These are phyloP conservation scores for Striga hermonthica DNA, from an alignment of 305 asterid genomes.

Conservation along the genomic window DNA sequence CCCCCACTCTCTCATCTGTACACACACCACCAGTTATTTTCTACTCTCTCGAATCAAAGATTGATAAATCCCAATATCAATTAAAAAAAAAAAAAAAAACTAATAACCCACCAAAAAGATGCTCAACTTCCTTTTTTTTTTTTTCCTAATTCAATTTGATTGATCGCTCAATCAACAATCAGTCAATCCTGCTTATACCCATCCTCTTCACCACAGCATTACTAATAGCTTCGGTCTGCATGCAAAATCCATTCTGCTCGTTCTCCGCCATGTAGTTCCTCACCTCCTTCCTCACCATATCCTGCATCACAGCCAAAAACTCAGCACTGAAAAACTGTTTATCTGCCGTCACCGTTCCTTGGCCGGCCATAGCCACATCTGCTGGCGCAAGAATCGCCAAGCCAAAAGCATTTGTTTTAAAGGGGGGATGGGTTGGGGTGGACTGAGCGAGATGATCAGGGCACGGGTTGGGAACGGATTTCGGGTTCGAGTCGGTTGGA, in stretches of 20 bases:
- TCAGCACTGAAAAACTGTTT: constrained; percentile 54
- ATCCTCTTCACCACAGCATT: constrained; percentile 51
- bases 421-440: constrained; percentile 19
- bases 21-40: no score
- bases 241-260: constrained; percentile 35
- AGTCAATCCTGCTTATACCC: constrained; percentile 53
- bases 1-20: no score
- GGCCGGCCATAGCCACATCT: background rate
- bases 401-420: constrained; percentile 23
- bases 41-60: no score
- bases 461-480: constrained; percentile 21
- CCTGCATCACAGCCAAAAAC: constrained; percentile 61
- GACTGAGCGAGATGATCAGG: constrained; percentile 26
- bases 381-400: background rate
- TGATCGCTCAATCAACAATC: background rate
- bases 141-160: no score
- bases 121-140: no score
- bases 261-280: constrained; percentile 60
- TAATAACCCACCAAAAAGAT: no score
- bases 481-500: background rate
- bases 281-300: constrained; percentile 72
- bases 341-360: constrained; percentile 24
- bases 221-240: constrained; percentile 43
- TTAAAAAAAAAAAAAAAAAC: no score
- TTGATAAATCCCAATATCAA: no score